Conservation (phyloP, 371 early-diverging fungal species). For the Rhizopus microsporus region DNA sequence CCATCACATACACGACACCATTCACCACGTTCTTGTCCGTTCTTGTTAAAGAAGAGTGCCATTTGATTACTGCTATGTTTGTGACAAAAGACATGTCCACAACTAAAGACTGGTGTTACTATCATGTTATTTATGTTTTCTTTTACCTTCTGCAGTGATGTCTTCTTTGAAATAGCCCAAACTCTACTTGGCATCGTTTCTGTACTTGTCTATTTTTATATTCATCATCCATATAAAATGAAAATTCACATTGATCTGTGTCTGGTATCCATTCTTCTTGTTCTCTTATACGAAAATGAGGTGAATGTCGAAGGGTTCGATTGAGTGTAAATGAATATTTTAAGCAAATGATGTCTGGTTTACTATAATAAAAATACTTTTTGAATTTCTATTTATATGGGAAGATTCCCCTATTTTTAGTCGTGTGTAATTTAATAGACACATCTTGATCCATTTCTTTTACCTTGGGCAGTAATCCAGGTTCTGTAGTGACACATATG, state of each 20-base stretch:
- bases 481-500: constrained; percentile 29
- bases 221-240: not conserved
- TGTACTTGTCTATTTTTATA: not conserved
- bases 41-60: constrained; percentile 16
- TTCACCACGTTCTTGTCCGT: constrained; percentile 24
- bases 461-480: constrained; percentile 35
- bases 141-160: constrained; percentile 36
- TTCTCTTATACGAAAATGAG: constrained; percentile 8
- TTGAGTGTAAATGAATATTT: constrained; percentile 20
- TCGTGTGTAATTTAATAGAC: too few species aligned
- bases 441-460: not conserved
- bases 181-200: constrained; percentile 15
- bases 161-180: constrained; percentile 18
- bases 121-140: not conserved
- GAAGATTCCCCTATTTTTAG: not conserved
- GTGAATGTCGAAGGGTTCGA: constrained; percentile 10
- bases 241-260: constrained; percentile 14
- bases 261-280: constrained; percentile 14
- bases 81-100: constrained; percentile 31
- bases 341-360: constrained; percentile 12
- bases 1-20: constrained; percentile 32
- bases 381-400: constrained; percentile 15
- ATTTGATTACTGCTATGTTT: constrained; percentile 23
- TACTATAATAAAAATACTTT: constrained; percentile 15
- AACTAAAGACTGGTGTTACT: constrained; percentile 6